phyloP scores from a whole-genome alignment of 495 filamentous ascomycete genomes.

The Podospora anserina region DNA sequence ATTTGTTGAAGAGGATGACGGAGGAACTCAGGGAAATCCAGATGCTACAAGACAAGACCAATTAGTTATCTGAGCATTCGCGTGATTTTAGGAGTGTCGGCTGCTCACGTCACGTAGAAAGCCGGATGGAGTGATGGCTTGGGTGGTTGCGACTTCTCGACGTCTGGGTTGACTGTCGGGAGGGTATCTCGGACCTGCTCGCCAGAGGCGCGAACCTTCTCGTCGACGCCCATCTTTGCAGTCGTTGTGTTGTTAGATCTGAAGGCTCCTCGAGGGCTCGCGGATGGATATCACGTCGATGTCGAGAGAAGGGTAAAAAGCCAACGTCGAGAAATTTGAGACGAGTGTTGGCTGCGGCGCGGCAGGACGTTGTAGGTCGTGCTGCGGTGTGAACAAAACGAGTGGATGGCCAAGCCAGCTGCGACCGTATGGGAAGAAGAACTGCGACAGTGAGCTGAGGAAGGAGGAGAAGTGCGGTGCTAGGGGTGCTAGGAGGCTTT shows the following conservation, averaged over 20 bases:
- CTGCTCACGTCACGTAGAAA: slow-evolving; percentile 78
- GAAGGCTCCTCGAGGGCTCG: slow-evolving; percentile 13
- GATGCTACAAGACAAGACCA: slow-evolving; percentile 49
- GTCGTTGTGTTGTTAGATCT: background rate
- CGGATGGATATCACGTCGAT: slow-evolving; percentile 8
- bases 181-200: slow-evolving; percentile 64
- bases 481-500: background rate
- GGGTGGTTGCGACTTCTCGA: slow-evolving; percentile 63
- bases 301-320: slow-evolving; percentile 3
- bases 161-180: slow-evolving; percentile 71
- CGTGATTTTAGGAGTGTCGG: background rate
- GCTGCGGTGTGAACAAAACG: slow-evolving; percentile 24
- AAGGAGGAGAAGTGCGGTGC: background rate
- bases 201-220: slow-evolving; percentile 77
- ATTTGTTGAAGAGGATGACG: slow-evolving; percentile 99
- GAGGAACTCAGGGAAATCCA: slow-evolving; percentile 92
- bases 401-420: slow-evolving; percentile 38
- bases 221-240: slow-evolving; percentile 51
- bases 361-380: slow-evolving; percentile 8
- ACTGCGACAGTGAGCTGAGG: slow-evolving; percentile 8
- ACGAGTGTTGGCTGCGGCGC: slow-evolving; percentile 17
- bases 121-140: slow-evolving; percentile 71
- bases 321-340: slow-evolving; percentile 1
- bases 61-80: slow-evolving; percentile 5
- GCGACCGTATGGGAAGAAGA: slow-evolving; percentile 17